Evolutionary conservation across 2,329 filamentous ascomycete genomes (phyloP).

Genomic region (Talaromyces marneffei): DNA sequence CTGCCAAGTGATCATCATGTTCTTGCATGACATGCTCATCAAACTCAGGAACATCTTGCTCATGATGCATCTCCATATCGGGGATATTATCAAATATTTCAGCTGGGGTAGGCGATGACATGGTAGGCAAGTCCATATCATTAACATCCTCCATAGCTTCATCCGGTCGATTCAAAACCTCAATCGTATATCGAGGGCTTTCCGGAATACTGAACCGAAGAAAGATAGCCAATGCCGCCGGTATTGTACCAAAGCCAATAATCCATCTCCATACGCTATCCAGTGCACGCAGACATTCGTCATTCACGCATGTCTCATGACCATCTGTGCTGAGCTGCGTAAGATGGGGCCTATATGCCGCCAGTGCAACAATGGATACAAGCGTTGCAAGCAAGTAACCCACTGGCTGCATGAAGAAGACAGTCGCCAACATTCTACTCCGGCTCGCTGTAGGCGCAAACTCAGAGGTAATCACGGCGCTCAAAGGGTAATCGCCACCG

Average conservation of each 20-base stretch:
- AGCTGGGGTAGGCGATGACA: background rate
- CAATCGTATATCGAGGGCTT: conserved; percentile 57
- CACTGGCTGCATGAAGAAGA: conserved; percentile 80
- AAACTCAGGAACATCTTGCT: background rate
- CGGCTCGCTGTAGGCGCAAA: conserved; percentile 44
- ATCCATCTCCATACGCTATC: conserved; percentile 60
- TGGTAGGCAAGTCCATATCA: background rate
- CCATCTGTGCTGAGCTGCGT: conserved; percentile 25
- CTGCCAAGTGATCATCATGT: background rate
- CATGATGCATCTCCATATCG: conserved; percentile 3
- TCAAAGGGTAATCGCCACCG: conserved; percentile 60
- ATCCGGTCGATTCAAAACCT: conserved; percentile 38
- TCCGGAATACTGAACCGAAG: conserved; percentile 60
- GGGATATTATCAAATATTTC: background rate
- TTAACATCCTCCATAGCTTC: conserved; percentile 9
- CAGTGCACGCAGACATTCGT: conserved; percentile 31
- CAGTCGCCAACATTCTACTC: conserved; percentile 76
- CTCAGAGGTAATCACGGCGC: conserved; percentile 60
- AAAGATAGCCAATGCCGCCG: conserved; percentile 56
- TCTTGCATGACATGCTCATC: background rate
- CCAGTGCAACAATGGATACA: conserved; percentile 66
- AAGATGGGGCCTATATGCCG: conserved; percentile 62
- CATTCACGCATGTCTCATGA: conserved; percentile 50
- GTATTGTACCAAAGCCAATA: conserved; percentile 56
- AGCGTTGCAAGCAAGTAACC: conserved; percentile 70